Evolutionary conservation across 2,329 filamentous ascomycete species (phyloP), one percentile per base, ranked within the genome.

Genomic region (Rutstroemia sp.): DNA sequence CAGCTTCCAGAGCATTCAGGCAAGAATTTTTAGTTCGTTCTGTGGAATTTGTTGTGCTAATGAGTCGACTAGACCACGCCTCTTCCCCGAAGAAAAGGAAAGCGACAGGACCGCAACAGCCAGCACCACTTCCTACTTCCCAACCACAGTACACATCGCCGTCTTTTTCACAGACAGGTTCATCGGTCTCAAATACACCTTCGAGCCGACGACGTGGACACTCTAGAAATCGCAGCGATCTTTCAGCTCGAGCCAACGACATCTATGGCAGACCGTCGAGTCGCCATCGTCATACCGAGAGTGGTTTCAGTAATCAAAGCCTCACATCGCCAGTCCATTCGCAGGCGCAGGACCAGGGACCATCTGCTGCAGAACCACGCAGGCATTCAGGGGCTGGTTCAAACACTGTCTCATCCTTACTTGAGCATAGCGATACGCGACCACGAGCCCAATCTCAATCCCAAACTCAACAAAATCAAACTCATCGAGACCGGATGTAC

Each of bases 51-150:
- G 46, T 30, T 58, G 50, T 56, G 50, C 61, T 68, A 63, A 66
- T 62, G 66, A 68, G 66, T 66, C 63, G 61, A 64, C 64, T 76
- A 71, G 82, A 86, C 68, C 79, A 83, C 71, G 82, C 83, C 68
- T 87, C 88, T 70, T 90, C 88, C 60, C 90, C 90, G 34, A 88
- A 87, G 70, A 95, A 95, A 76, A 86, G 91, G 66, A 95, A 95
- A 74, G 85, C 87, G 54, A 78, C 77, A 42, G 80, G 80, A 48
- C 74, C 77, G 45, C 79, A 79, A 58, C 73, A 73, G 61, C 67
- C 76, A 49, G 73, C 73, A 21, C 77, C 71, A 51, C 74, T 76
- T 23, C 76, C 78, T 49, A 72, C 70, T 56, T 73, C 72, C 42
- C 71, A 77, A 57, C 70, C 74, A 44, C 75, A 75, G 56, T 72